Percentiles rank a stretch among this genome's conserved stretches.
Conservation (phyloP, 2,329 filamentous ascomycete genomes). For the Scedosporium boydii region DNA sequence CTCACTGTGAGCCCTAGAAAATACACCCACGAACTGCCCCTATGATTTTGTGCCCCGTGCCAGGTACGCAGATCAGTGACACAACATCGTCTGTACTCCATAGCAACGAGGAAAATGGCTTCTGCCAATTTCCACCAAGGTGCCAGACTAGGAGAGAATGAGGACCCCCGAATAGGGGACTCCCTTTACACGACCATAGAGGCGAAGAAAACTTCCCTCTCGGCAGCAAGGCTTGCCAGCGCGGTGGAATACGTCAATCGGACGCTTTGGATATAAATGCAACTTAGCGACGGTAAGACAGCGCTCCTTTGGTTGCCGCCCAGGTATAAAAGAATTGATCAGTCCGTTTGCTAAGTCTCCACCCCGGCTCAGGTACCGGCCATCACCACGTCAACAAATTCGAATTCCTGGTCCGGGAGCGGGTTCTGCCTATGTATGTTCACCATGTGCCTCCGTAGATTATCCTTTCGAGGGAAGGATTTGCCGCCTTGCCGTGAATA, state of each 20-base stretch:
- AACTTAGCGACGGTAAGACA: no score
- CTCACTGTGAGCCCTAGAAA: no score
- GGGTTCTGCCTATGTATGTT: constrained; percentile 40
- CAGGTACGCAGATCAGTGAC: no score
- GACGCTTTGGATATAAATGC: not conserved
- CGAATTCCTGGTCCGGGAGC: constrained; percentile 12
- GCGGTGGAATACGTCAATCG: not conserved
- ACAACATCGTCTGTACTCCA: no score
- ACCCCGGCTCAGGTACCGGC: not conserved
- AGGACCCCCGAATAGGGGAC: no score
- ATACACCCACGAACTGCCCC: no score
- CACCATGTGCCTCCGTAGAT: constrained; percentile 53
- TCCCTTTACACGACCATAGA: not conserved
- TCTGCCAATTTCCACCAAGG: no score
- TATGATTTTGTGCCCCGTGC: no score
- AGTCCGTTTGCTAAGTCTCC: not conserved
- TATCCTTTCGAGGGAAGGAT: constrained; percentile 52
- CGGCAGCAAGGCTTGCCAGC: not conserved
- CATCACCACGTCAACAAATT: constrained; percentile 11
- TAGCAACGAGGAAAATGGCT: no score
- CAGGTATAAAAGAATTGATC: not conserved
- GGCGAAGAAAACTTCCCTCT: not conserved
- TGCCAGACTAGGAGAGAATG: no score
- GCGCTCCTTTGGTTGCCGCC: no score
- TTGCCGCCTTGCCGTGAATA: constrained; percentile 49